These are phyloP conservation scores for Benincasa hispida DNA, from an alignment of 306 rosid genomes.

Conservation along the genomic window DNA sequence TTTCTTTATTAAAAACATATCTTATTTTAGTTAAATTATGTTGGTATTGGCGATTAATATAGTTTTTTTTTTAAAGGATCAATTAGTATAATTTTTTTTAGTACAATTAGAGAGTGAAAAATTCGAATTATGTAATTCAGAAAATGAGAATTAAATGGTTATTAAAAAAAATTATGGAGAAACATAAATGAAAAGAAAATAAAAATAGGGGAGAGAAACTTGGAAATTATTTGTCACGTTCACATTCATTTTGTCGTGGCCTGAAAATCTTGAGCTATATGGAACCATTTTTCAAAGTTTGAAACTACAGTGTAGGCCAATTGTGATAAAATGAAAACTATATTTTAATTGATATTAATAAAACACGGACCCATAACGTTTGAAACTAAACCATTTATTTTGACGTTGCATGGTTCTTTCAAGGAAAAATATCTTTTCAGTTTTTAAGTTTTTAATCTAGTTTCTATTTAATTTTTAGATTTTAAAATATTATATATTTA, in stretches of 20 bases:
- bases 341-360: not conserved
- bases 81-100: too few species aligned
- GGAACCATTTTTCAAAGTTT: not conserved
- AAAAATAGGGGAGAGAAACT: not conserved
- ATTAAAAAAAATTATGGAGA: not conserved
- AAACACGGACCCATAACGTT: not conserved
- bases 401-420: too few species aligned
- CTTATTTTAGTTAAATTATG: too few species aligned
- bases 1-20: too few species aligned
- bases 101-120: too few species aligned
- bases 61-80: too few species aligned
- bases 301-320: not conserved
- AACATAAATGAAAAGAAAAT: not conserved
- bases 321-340: not conserved
- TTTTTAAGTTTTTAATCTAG: too few species aligned
- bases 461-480: too few species aligned
- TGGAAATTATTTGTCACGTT: not conserved
- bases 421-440: too few species aligned
- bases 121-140: too few species aligned
- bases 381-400: not conserved
- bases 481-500: too few species aligned
- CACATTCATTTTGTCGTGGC: not conserved
- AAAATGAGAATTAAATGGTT: not conserved
- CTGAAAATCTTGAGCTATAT: not conserved
- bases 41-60: too few species aligned